These are phyloP conservation scores for Lepiota venenata DNA, from an alignment of 768 basidiomycete species.

Conservation along the genomic window DNA sequence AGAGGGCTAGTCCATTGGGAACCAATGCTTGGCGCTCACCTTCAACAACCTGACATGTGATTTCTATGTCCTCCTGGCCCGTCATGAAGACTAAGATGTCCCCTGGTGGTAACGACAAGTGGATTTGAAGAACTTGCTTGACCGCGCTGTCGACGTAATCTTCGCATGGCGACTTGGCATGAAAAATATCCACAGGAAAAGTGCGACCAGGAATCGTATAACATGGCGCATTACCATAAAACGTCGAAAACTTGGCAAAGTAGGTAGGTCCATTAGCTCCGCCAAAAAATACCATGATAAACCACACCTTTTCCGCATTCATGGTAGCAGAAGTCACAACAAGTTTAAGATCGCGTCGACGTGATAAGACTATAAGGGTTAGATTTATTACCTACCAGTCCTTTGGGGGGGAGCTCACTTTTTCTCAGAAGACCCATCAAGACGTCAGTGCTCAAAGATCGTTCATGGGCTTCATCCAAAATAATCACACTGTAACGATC, in stretches of 20 bases:
- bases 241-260: constrained; percentile 76
- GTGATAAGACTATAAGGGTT: constrained; percentile 62
- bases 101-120: constrained; percentile 87
- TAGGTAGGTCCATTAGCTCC: background rate
- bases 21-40: constrained; percentile 41
- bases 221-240: constrained; percentile 93
- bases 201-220: constrained; percentile 92
- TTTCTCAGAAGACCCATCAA: constrained; percentile 95
- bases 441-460: constrained; percentile 95
- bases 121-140: constrained; percentile 97
- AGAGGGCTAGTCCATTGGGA: background rate
- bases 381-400: background rate
- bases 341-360: constrained; percentile 89
- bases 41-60: constrained; percentile 91
- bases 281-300: background rate
- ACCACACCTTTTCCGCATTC: constrained; percentile 93
- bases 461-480: constrained; percentile 98
- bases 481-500: constrained; percentile 97
- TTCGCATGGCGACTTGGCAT: constrained; percentile 96
- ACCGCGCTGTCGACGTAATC: constrained; percentile 98
- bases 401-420: constrained; percentile 47
- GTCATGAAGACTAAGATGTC: constrained; percentile 99
- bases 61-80: constrained; percentile 98
- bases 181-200: constrained; percentile 96
- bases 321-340: constrained; percentile 99